Conservation (phyloP, 495 filamentous ascomycete genomes). For the Hyaloscypha bicolor region DNA sequence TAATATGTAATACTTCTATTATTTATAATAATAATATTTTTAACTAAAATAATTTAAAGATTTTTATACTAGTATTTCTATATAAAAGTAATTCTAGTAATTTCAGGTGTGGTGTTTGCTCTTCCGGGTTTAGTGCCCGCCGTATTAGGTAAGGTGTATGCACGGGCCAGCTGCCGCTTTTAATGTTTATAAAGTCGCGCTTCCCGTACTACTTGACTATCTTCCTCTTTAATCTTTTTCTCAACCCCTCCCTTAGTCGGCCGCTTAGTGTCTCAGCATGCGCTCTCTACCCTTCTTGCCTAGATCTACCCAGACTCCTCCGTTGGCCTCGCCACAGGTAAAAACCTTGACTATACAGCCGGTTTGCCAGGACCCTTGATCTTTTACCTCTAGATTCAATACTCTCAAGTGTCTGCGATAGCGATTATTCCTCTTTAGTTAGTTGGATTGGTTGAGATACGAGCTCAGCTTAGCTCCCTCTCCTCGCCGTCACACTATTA, state of each 20-base stretch:
- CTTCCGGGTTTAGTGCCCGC: not conserved
- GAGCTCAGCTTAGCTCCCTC: constrained; percentile 3
- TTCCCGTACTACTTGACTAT: too few relatives aligned
- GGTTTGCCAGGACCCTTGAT: not conserved
- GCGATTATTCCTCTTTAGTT: not conserved
- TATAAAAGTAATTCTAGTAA: too few relatives aligned
- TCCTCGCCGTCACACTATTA: not conserved
- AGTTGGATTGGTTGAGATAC: not conserved
- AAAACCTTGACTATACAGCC: not conserved
- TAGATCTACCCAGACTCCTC: not conserved
- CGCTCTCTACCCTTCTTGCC: not conserved
- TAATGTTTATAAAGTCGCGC: too few relatives aligned
- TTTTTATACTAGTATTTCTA: too few relatives aligned
- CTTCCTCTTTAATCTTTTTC: not conserved
- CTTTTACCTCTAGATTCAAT: not conserved
- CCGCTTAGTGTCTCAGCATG: not conserved
- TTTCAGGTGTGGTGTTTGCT: too few relatives aligned
- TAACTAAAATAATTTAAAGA: too few relatives aligned
- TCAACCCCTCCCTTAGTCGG: not conserved
- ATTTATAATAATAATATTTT: too few relatives aligned
- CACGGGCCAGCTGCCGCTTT: not conserved
- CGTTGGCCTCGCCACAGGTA: not conserved
- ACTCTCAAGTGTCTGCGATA: not conserved
- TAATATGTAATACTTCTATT: too few relatives aligned
- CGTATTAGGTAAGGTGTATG: not conserved